phyloP scores from a whole-genome alignment of 2,329 filamentous ascomycete species.

The Epichloe baconii region DNA sequence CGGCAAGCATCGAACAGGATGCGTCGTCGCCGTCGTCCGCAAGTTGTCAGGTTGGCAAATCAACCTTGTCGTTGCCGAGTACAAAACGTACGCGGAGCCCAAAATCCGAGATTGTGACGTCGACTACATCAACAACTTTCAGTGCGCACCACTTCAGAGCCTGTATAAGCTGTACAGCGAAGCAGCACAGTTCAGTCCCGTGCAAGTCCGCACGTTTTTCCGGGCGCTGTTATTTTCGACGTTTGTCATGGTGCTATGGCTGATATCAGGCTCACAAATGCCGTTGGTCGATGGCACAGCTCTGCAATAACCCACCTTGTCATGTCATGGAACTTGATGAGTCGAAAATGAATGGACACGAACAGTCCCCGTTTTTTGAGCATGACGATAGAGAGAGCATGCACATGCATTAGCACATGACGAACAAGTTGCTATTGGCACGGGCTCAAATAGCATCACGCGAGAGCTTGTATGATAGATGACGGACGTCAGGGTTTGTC shows the following conservation, averaged over 20 bases:
- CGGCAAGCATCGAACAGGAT: slow-evolving; percentile 85
- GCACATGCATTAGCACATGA: neutral
- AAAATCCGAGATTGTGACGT: slow-evolving; percentile 49
- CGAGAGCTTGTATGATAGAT: neutral
- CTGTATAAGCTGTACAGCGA: slow-evolving; percentile 4
- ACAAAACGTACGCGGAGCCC: slow-evolving; percentile 49
- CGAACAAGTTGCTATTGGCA: neutral
- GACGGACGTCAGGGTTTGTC: neutral
- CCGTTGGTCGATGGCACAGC: neutral
- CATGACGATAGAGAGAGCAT: too few relatives aligned
- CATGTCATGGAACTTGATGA: neutral
- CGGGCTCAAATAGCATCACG: neutral
- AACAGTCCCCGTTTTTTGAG: too few relatives aligned
- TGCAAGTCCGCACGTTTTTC: slow-evolving; percentile 25
- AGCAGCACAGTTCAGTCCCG: slow-evolving; percentile 8
- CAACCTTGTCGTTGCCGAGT: slow-evolving; percentile 55
- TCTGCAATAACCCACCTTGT: neutral
- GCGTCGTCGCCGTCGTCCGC: slow-evolving; percentile 69
- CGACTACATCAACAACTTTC: slow-evolving; percentile 41
- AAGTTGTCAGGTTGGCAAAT: slow-evolving; percentile 58
- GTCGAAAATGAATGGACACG: too few relatives aligned
- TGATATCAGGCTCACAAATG: slow-evolving; percentile 24
- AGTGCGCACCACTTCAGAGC: slow-evolving; percentile 23
- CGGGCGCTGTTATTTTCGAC: slow-evolving; percentile 30
- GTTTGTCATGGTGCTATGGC: slow-evolving; percentile 30